Evolutionary conservation across 805 yeast genomes (phyloP), one percentile per base, ranked within the genome.

Genomic region (Grigorovia humatica): DNA sequence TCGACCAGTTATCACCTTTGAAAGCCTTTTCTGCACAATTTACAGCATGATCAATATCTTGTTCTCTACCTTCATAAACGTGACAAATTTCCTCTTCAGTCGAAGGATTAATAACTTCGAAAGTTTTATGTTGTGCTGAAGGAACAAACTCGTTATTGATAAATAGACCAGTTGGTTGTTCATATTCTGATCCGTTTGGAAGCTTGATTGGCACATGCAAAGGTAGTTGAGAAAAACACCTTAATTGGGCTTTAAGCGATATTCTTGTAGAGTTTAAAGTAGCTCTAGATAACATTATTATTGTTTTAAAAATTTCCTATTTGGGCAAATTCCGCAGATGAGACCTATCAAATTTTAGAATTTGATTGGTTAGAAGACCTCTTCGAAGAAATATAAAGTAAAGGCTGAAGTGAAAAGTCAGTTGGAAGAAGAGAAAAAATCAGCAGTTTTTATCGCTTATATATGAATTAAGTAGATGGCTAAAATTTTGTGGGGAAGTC

Each of bases 151-250:
- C 77, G 57, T 79, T 79, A 65, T 78, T 73, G 60, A 80, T 79
- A 64, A 79, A 82, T 54, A 81, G 69, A 7, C 87, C 88, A n/a
- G 80, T 54, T 42, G 85, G 87, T 59, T 79, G 84, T 27, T 65
- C 79, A 67, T 82, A 84, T 27, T 75, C 69, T 40, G 70, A 69
- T 32, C 95, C 95, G 59, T 83, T 83, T 53, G 95, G 95, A 52
- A 83, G 71, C 32, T 73, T 75, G 53, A 81, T 65, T 27, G 76
- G 75, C 12, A 76, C 80, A 30, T 74, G 58, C 49, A 76, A 60
- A 50, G 80, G 74, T 54, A 71, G 59, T 40, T 72, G 60, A 1
- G 70, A 64, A 55, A 63, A 64, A 9, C 54, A 48, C 54, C 58
- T 54, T 43, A 58, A 43, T 35, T 51, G 51, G 3, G 30, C 19